A percentile compares a stretch with the other conserved stretches of the same genome.
These are phyloP conservation scores for Pythium rishiriense DNA, from an alignment of 352 stramenopile species.

Conservation along the genomic window DNA sequence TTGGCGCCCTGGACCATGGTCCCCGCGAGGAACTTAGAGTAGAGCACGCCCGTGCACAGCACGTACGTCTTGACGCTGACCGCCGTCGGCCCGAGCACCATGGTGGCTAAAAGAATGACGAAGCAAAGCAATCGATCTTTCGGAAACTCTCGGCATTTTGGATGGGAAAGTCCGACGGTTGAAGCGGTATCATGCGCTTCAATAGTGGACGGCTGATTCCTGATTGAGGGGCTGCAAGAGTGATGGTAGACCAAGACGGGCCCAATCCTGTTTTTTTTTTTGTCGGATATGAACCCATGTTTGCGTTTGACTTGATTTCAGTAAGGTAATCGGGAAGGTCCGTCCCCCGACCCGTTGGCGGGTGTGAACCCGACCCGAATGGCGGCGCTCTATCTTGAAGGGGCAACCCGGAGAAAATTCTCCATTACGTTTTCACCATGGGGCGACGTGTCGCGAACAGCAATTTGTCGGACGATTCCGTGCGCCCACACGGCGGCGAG, in stretches of 20 bases:
- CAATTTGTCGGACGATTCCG: background rate
- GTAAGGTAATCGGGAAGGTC: too few species aligned
- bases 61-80: constrained; percentile 31
- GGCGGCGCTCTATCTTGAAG: constrained; percentile 14
- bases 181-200: background rate
- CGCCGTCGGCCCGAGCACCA: constrained; percentile 24
- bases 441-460: background rate
- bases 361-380: too few species aligned
- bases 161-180: background rate
- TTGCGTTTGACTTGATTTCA: too few species aligned
- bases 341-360: too few species aligned
- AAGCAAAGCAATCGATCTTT: too few species aligned
- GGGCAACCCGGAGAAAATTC: background rate
- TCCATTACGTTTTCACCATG: background rate
- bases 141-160: too few species aligned
- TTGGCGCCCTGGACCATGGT: constrained; percentile 52
- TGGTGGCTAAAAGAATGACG: too few species aligned
- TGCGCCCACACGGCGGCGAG: background rate
- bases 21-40: constrained; percentile 61
- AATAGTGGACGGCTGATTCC: background rate
- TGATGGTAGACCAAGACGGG: background rate
- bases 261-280: too few species aligned
- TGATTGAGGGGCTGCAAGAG: background rate
- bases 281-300: too few species aligned
- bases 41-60: constrained; percentile 34